Base-by-base conservation (phyloP, 2,329 filamentous ascomycete species). In the Aschersonia sp. region DNA sequence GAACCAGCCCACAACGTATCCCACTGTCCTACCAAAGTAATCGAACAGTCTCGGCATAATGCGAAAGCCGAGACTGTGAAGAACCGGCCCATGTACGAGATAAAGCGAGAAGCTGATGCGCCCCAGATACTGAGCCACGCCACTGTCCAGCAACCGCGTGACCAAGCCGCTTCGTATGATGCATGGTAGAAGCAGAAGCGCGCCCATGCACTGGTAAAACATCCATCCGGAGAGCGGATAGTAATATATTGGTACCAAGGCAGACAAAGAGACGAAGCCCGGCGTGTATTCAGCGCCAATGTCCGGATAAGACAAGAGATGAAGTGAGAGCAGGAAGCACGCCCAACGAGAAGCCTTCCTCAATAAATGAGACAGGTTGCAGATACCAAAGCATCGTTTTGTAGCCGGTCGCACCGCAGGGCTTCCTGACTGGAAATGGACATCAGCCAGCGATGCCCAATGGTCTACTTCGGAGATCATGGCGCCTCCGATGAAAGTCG, bases 61-160 rank as follows among this genome's bases (percentile, higher is more conserved):
- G 51, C 80, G 69, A 58, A 85, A 78, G 40, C 78, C 80, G 4
- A 83, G 51, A 2, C 69, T 69, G 66, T 72, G 75, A 4, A 84
- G 59, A 1, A 84, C 61, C 0, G 79, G 79, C 0, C 79, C 80
- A 55, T 68, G 66, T 4, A 68, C 56, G 4, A 68, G 63, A 49
- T 68, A 68, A n/a, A 68, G 53, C 1, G 64, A 65, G 56, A 68
- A 68, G 50, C 64, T 67, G 49, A 68, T 56, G 44, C 56, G 59
- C 9, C 66, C 66, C 0, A 68, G 56, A 44, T 68, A 66, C 49
- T 67, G 66, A 9, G 64, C 55, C 5, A 58, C 32, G 0, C 49
- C 52, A 4, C 55, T 54, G 45, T 67, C 65, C 3, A 68, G 54
- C 5, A 63, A 1, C 2, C 48, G 42, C 32, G 56, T 50, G 5